phyloP scores from a whole-genome alignment of 164 flowering plant genomes.

The Pachysandra terminalis region DNA sequence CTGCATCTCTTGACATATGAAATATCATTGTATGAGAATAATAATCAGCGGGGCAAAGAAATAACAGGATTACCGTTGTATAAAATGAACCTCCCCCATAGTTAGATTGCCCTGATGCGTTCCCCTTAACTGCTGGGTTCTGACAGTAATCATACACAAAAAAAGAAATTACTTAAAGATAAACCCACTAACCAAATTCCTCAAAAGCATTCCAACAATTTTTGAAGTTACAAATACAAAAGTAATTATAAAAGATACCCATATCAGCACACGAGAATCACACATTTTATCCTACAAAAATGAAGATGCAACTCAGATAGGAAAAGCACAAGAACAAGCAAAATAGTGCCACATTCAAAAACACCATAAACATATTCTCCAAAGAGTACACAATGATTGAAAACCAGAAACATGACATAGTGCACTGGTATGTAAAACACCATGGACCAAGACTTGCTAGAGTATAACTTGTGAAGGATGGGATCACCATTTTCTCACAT shows the following conservation, averaged over 20 bases:
- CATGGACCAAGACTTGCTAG: too few species aligned
- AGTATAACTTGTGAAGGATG: too few species aligned
- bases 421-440: too few species aligned
- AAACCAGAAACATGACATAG: too few species aligned
- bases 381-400: neutral
- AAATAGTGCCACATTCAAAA: neutral
- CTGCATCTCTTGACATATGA: neutral
- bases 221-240: neutral
- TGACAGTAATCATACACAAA: conserved; percentile 17
- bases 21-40: neutral
- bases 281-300: neutral
- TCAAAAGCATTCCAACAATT: too few species aligned
- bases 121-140: conserved; percentile 43
- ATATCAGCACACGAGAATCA: neutral
- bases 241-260: neutral
- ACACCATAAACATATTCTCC: neutral
- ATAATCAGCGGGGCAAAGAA: neutral
- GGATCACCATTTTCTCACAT: too few species aligned
- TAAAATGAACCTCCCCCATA: conserved; percentile 67
- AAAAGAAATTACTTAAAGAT: neutral
- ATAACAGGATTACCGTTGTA: conserved; percentile 42
- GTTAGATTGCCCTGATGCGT: conserved; percentile 39
- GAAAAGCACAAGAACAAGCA: neutral
- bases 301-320: neutral
- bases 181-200: neutral